phyloP scores from a whole-genome alignment of 768 basidiomycete genomes.

The Boletus fagicola region DNA sequence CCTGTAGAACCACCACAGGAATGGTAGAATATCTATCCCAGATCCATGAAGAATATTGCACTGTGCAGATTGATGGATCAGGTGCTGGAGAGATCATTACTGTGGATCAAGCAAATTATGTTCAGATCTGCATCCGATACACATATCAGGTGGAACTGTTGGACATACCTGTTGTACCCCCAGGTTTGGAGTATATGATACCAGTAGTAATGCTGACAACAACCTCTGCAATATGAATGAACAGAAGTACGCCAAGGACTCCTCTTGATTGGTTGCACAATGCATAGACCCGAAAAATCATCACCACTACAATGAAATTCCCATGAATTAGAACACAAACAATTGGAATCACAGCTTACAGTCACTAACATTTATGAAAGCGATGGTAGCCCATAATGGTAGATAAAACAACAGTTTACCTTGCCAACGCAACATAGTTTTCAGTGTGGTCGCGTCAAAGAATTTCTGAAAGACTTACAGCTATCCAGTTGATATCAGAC shows the following conservation, averaged over 20 bases:
- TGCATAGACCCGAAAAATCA: not conserved
- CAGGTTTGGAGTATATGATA: too few relatives aligned
- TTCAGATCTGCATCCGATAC: too few relatives aligned
- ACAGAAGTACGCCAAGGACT: not conserved
- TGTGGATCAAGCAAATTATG: not conserved
- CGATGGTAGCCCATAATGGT: not conserved
- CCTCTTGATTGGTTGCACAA: not conserved
- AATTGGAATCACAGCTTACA: not conserved
- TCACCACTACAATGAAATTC: conserved; percentile 1
- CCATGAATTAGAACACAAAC: not conserved
- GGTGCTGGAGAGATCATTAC: not conserved
- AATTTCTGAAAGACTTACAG: not conserved
- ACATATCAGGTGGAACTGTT: too few relatives aligned
- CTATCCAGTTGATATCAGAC: not conserved
- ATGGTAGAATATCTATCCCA: not conserved
- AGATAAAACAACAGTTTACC: not conserved
- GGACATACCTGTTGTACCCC: too few relatives aligned
- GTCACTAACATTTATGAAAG: not conserved
- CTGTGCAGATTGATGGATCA: not conserved
- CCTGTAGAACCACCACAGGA: conserved; percentile 2
- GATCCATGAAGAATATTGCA: conserved; percentile 3
- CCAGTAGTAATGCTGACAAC: too few relatives aligned
- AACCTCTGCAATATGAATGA: not conserved
- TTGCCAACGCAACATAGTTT: not conserved
- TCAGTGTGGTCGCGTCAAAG: too few relatives aligned